phyloP scores from a whole-genome alignment of 768 basidiomycete species.

The Exsudoporus frostii region DNA sequence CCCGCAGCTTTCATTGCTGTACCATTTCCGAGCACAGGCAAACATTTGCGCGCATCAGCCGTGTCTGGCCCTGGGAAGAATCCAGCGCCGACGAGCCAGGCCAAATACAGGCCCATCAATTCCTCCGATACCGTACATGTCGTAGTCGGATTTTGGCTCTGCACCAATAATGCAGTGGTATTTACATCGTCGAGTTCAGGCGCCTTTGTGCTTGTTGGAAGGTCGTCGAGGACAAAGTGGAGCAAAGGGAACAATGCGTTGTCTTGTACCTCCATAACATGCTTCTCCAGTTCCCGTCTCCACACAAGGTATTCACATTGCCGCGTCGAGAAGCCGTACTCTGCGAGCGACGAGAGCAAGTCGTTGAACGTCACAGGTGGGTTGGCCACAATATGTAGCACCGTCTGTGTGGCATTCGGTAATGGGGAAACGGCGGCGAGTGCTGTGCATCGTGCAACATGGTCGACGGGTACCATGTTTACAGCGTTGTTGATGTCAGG shows the following conservation, averaged over 20 bases:
- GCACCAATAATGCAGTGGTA: constrained; percentile 58
- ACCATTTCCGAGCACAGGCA: constrained; percentile 46
- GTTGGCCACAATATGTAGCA: constrained; percentile 81
- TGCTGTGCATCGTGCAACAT: constrained; percentile 81
- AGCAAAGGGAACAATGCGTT: constrained; percentile 96
- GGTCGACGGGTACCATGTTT: constrained; percentile 98
- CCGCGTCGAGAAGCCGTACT: constrained; percentile 77
- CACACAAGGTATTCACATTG: constrained; percentile 89
- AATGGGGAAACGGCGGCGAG: constrained; percentile 67
- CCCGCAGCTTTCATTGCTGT: constrained; percentile 61
- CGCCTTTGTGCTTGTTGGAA: constrained; percentile 94
- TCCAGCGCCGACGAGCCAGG: constrained; percentile 85
- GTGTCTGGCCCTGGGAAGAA: constrained; percentile 66
- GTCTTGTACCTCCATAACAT: constrained; percentile 91
- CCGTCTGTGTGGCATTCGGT: constrained; percentile 46
- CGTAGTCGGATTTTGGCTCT: constrained; percentile 36
- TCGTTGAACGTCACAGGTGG: constrained; percentile 89
- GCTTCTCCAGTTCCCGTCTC: constrained; percentile 89
- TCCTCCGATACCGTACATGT: constrained; percentile 65
- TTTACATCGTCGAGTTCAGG: constrained; percentile 88
- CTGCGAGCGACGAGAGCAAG: constrained; percentile 66
- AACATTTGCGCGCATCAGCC: constrained; percentile 35
- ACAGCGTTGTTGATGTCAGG: constrained; percentile 98
- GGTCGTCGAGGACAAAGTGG: constrained; percentile 95
- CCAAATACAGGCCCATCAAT: constrained; percentile 82